These are phyloP conservation scores for Debaryomycetaceae sp. DNA, from an alignment of 1,139 yeast genomes.

Conservation along the genomic window DNA sequence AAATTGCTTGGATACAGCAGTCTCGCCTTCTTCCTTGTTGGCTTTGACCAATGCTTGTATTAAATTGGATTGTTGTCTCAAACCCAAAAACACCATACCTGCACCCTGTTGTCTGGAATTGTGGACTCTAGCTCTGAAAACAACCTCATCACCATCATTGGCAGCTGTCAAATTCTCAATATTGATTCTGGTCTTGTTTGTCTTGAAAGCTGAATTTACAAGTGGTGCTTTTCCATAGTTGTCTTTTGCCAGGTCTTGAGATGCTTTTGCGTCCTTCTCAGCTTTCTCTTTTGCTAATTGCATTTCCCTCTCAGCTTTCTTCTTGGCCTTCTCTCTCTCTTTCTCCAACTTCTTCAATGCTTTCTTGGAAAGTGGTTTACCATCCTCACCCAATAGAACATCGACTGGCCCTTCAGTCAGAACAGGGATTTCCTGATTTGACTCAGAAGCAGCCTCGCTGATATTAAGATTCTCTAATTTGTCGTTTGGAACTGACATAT, in stretches of 20 bases:
- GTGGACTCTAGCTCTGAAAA: conserved; percentile 92
- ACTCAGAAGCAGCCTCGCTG: conserved; percentile 12
- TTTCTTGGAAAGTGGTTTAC: conserved; percentile 91
- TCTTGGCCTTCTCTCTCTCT: conserved; percentile 86
- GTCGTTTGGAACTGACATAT: conserved; percentile 37
- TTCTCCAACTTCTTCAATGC: conserved; percentile 93
- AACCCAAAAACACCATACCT: conserved; percentile 83
- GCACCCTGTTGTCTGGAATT: conserved; percentile 94
- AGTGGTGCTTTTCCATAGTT: conserved; percentile 89
- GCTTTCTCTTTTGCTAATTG: conserved; percentile 84
- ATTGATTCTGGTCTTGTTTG: conserved; percentile 56
- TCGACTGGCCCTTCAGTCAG: conserved; percentile 14
- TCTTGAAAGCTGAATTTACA: conserved; percentile 70
- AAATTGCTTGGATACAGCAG: conserved; percentile 84
- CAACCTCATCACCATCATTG: conserved; percentile 74
- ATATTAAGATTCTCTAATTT: conserved; percentile 32
- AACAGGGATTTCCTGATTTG: conserved; percentile 9
- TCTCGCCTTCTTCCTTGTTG: conserved; percentile 51
- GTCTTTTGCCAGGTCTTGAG: conserved; percentile 78
- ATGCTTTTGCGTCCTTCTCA: conserved; percentile 67
- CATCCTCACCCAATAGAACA: conserved; percentile 70
- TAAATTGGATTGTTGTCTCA: conserved; percentile 83
- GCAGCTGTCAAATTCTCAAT: conserved; percentile 55
- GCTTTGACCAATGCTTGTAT: conserved; percentile 83
- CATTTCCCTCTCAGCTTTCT: conserved; percentile 91